These are phyloP conservation scores for Endogone sp. DNA, from an alignment of 192 early-diverging fungal species.

Conservation along the genomic window DNA sequence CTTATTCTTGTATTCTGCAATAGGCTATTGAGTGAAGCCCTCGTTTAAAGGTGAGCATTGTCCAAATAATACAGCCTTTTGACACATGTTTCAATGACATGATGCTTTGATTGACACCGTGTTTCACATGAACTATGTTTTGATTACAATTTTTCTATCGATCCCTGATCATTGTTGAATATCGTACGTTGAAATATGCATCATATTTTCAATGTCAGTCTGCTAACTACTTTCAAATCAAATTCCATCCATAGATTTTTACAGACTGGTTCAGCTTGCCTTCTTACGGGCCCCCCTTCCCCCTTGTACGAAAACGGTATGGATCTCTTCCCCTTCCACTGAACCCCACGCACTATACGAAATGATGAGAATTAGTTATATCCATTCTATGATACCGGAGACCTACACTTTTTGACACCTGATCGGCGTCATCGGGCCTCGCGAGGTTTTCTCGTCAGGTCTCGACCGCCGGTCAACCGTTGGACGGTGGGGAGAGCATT, in stretches of 20 bases:
- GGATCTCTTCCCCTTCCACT: too few species aligned
- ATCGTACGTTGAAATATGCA: too few species aligned
- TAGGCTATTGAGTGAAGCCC: too few species aligned
- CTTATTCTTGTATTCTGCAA: too few species aligned
- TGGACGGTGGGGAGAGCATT: not conserved
- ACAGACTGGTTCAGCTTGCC: too few species aligned
- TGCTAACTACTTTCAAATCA: too few species aligned
- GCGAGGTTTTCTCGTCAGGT: not conserved
- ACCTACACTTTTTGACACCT: not conserved
- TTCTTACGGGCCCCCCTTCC: too few species aligned
- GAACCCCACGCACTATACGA: too few species aligned
- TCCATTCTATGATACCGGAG: not conserved
- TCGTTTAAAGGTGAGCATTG: not conserved
- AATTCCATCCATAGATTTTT: too few species aligned
- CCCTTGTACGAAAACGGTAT: not conserved
- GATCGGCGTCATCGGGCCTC: not conserved
- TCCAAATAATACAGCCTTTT: not conserved
- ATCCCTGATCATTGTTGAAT: not conserved
- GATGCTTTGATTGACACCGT: not conserved
- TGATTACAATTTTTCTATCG: not conserved
- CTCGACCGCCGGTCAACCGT: not conserved
- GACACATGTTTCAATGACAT: not conserved
- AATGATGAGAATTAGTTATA: not conserved
- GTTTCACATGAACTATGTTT: not conserved
- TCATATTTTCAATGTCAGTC: too few species aligned